Evolutionary conservation across 2,329 filamentous ascomycete species (phyloP), one percentile per base, ranked within the genome.

Genomic region (Atkinsonella hypoxylon): DNA sequence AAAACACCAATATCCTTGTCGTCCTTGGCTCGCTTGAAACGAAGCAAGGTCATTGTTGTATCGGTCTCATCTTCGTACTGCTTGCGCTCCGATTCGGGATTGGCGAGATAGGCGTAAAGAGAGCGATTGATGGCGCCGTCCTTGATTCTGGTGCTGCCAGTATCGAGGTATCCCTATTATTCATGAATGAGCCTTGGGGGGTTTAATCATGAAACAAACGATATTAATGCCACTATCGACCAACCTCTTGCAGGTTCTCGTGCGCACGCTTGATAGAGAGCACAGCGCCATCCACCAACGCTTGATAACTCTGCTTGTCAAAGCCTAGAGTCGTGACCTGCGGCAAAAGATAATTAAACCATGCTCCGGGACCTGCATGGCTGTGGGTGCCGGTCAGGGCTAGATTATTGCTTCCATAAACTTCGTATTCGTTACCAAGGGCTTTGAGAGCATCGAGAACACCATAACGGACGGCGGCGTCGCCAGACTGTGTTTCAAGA

Each of bases 381-480:
- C 87, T 93, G 66, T 97, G 91, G 0, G 91, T 97, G 49, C 90
- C 91, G 0, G 89, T 95, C 20, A 97, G 78, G 34, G 91, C 91
- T 36, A 96, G 70, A 61, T 95, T 97, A 58, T 86, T 77, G 59
- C 86, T 78, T 45, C 76, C 79, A 66, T 96, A 97, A 30, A 83
- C 69, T 1, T 78, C 72, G 64, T 90, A 95, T 3, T 85, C 82
- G 15, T 73, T 66, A 0, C 90, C 91, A 8, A 95, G 70, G 0
- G 70, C 73, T 39, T 74, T 71, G 9, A 97, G 72, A 1, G 81
- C 86, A 50, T 91, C 77, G 11, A 97, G 68, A 45, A 96, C 89
- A n/a, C 90, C 90, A 64, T 89, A 81, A 13, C 90, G 79, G 41
- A 96, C 75, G 2, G 89, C 91, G 0, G 89, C 94, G 64, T 97